These are phyloP conservation scores for Metschnikowia cerradonensis DNA, from an alignment of 805 yeast genomes.

Conservation along the genomic window DNA sequence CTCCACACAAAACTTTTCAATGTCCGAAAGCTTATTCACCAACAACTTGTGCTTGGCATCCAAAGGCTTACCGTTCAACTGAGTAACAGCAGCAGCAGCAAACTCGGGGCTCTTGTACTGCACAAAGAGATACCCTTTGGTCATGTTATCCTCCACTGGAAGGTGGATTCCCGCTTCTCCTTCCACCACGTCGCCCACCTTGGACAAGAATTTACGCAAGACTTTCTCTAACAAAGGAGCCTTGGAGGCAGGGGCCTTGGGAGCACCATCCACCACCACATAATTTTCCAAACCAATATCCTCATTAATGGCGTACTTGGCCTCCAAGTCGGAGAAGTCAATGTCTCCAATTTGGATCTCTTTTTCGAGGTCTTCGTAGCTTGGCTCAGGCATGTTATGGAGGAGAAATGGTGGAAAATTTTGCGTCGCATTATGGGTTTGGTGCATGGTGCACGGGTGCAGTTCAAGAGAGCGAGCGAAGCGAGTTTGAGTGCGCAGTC, in stretches of 20 bases:
- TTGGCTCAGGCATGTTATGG: slow-evolving; percentile 14
- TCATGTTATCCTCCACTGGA: slow-evolving; percentile 75
- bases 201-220: slow-evolving; percentile 70
- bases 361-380: slow-evolving; percentile 33
- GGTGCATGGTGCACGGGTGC: slow-evolving; percentile 8
- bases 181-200: slow-evolving; percentile 66
- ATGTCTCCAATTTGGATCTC: slow-evolving; percentile 47
- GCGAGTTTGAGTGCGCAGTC: too few species aligned
- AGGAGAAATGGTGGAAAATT: slow-evolving; percentile 5
- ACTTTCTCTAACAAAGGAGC: slow-evolving; percentile 82
- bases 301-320: slow-evolving; percentile 56
- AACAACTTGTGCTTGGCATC: slow-evolving; percentile 89
- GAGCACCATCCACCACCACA: slow-evolving; percentile 91
- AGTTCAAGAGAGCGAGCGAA: too few species aligned
- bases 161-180: slow-evolving; percentile 66
- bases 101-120: slow-evolving; percentile 65
- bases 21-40: slow-evolving; percentile 77
- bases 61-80: slow-evolving; percentile 81
- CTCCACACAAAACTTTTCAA: slow-evolving; percentile 70
- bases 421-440: slow-evolving; percentile 6
- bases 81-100: slow-evolving; percentile 76
- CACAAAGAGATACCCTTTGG: slow-evolving; percentile 83
- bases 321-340: slow-evolving; percentile 84
- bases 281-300: slow-evolving; percentile 66
- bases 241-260: slow-evolving; percentile 88